phyloP scores from a whole-genome alignment of 495 filamentous ascomycete species.

The Xylaria flabelliformis region DNA sequence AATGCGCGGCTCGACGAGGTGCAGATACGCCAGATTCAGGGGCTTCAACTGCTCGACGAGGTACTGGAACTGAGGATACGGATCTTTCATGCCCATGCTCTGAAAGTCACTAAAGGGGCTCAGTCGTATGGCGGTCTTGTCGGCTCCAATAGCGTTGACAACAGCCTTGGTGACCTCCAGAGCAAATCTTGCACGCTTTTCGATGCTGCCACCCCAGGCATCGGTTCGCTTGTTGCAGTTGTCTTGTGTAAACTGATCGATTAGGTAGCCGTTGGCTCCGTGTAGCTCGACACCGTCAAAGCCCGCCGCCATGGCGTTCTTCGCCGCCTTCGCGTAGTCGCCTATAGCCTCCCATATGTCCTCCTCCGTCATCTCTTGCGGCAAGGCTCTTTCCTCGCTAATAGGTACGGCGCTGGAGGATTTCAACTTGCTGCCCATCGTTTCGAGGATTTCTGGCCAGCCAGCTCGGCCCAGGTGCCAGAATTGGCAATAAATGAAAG shows the following conservation, averaged over 20 bases:
- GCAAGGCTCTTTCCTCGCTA: conserved; percentile 32
- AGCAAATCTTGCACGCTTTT: conserved; percentile 56
- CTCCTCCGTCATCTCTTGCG: conserved; percentile 51
- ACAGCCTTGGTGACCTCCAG: conserved; percentile 54
- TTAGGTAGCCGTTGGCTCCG: conserved; percentile 62
- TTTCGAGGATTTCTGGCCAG: conserved; percentile 44
- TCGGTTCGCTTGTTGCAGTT: conserved; percentile 60
- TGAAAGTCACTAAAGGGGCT: conserved; percentile 61
- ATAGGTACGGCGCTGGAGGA: conserved; percentile 30
- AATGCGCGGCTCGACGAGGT: conserved; percentile 62
- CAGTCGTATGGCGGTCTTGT: conserved; percentile 52
- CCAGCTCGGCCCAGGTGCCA: conserved; percentile 61
- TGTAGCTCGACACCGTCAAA: conserved; percentile 66
- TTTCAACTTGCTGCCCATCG: conserved; percentile 39
- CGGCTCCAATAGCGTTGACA: conserved; percentile 42
- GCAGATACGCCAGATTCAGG: conserved; percentile 56
- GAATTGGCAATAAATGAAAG: conserved; percentile 61
- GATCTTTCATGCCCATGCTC: conserved; percentile 58
- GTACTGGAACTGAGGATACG: conserved; percentile 62
- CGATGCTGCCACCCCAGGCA: conserved; percentile 56
- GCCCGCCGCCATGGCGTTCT: conserved; percentile 45
- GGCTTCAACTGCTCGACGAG: conserved; percentile 58
- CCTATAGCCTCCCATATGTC: conserved; percentile 51
- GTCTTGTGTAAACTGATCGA: conserved; percentile 61
- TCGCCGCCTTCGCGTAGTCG: conserved; percentile 46